Evolutionary conservation across 768 basidiomycete species (phyloP), one percentile per base, ranked within the genome.

Genomic region (Chalciporus chontae): DNA sequence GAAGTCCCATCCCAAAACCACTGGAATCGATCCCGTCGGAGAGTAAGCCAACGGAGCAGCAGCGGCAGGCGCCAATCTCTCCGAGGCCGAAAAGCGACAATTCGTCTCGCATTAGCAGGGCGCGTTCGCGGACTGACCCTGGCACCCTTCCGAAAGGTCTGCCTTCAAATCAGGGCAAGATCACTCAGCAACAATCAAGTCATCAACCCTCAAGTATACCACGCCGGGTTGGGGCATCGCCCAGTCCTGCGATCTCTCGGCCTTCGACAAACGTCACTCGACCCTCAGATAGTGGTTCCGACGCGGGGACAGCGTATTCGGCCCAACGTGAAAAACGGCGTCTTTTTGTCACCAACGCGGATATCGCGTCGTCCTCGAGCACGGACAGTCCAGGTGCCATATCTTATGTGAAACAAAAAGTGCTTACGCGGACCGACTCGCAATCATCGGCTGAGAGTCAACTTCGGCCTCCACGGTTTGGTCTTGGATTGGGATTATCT

Each of bases 311-410:
- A 39, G 61, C 65, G 32, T 68, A 73, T 15, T 31, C 52, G 21
- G 40, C 18, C 10, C 55, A 41, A 24, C 47, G 18, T n/a, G 63
- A 64, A 19, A 67, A 64, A 43, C 70, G 77, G 5, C 76, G 70
- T 37, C 61, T 78, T 15, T 73, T 72, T 10, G 73, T 79, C 21
- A 68, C 74, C 7, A 78, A 77, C 48, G 71, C 73, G 1, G 71
- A 72, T 38, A 68, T 73, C 10, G 58, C 71, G n/a, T 62, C 71
- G 3, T 73, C 76, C 8, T 70, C 67, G 17, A 68, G 74, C 41
- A 75, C 74, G 3, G 76, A 73, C 23, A 69, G 69, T 40, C 74
- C 74, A 14, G 52, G 43, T 4, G 44, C 47, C 6, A 39, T 52
- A 34, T 34, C 24, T 21, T 52, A 40, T 50, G 14, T 48, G 8